A percentile compares a stretch with the other conserved stretches of the same genome.
Evolutionary conservation across 2,329 filamentous ascomycete species (phyloP).

Genomic region (Dactylellina drechsleri): DNA sequence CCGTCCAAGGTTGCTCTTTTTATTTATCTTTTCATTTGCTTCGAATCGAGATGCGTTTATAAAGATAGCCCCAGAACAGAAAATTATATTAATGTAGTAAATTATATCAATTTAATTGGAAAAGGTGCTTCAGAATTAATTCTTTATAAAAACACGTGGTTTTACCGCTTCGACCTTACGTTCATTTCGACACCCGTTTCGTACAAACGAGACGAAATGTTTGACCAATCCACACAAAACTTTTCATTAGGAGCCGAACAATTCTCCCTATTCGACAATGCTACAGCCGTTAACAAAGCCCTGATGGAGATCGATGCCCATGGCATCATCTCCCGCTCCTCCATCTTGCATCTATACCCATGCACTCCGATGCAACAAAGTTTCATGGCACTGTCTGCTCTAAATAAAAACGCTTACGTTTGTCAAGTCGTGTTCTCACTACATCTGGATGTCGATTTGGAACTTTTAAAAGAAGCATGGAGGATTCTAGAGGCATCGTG

Average conservation of each 20-base stretch:
- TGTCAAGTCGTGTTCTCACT: slow-evolving; percentile 63
- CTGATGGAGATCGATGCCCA: slow-evolving; percentile 62
- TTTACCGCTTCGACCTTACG: too few relatives aligned
- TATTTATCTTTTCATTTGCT: too few relatives aligned
- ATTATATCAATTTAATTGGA: too few relatives aligned
- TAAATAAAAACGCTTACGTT: slow-evolving; percentile 67
- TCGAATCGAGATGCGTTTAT: too few relatives aligned
- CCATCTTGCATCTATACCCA: slow-evolving; percentile 67
- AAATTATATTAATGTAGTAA: too few relatives aligned
- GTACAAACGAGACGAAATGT: neutral
- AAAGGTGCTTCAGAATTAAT: too few relatives aligned
- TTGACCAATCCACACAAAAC: neutral
- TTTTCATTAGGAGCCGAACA: neutral
- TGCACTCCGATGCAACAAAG: slow-evolving; percentile 69
- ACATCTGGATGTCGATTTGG: slow-evolving; percentile 56
- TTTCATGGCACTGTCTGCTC: slow-evolving; percentile 67
- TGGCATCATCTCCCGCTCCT: slow-evolving; percentile 61
- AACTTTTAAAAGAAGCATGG: neutral
- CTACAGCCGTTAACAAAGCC: slow-evolving; percentile 3
- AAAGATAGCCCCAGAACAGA: too few relatives aligned
- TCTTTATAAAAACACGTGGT: too few relatives aligned
- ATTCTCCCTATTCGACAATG: slow-evolving; percentile 17
- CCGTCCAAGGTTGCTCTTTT: too few relatives aligned
- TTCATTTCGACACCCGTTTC: too few relatives aligned
- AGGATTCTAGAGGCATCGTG: neutral